phyloP scores from a whole-genome alignment of 2,329 filamentous ascomycete species.

The Harringtonia aguacate region DNA sequence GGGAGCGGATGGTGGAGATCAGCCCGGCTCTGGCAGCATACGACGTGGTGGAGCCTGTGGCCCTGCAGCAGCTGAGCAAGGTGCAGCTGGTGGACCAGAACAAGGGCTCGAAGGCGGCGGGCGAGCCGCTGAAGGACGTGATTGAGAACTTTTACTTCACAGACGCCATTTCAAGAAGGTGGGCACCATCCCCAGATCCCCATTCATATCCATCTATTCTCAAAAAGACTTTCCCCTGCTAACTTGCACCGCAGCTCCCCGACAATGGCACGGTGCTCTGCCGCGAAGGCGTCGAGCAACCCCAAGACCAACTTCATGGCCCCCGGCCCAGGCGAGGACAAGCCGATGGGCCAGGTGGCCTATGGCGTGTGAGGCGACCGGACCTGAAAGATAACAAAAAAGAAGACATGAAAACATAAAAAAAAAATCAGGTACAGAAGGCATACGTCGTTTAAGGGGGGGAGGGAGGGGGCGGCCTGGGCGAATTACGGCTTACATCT shows the following conservation, averaged over 20 bases:
- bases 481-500: conserved; percentile 20
- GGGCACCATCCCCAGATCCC: conserved; percentile 21
- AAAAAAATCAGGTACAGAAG: neutral
- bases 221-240: neutral
- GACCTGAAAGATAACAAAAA: conserved; percentile 3
- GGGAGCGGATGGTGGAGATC: conserved; percentile 92
- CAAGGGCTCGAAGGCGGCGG: conserved; percentile 68
- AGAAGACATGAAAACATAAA: conserved; percentile 11
- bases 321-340: conserved; percentile 53
- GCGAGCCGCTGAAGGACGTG: conserved; percentile 67
- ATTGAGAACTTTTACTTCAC: conserved; percentile 99
- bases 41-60: conserved; percentile 77
- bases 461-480: too few relatives aligned
- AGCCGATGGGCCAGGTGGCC: conserved; percentile 49
- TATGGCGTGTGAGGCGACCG: conserved; percentile 37
- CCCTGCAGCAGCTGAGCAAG: conserved; percentile 69
- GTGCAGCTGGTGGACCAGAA: conserved; percentile 94
- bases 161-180: conserved; percentile 93
- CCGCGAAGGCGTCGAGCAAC: conserved; percentile 75
- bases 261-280: conserved; percentile 96
- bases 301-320: conserved; percentile 73
- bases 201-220: conserved; percentile 9
- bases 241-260: conserved; percentile 59
- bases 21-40: conserved; percentile 83
- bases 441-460: neutral